phyloP scores from a whole-genome alignment of 768 basidiomycete genomes.

The Hygrophorus pudorinus region DNA sequence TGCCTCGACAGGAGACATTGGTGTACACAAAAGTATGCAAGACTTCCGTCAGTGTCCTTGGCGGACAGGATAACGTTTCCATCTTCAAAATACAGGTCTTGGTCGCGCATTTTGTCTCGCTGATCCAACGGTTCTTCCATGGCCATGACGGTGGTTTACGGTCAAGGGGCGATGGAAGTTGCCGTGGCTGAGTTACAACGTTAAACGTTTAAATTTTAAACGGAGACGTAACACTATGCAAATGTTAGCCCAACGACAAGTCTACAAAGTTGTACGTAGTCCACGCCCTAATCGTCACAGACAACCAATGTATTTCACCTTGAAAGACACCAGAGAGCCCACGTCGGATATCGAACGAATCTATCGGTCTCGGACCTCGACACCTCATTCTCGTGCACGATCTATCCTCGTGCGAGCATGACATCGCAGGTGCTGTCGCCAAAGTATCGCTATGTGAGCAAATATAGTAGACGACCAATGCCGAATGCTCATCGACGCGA shows the following conservation, averaged over 20 bases:
- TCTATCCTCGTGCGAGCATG: background rate
- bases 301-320: background rate
- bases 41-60: background rate
- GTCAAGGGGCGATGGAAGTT: too few species aligned
- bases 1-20: conserved; percentile 6
- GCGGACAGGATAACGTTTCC: conserved; percentile 9
- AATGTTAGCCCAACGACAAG: background rate
- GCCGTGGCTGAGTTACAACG: too few species aligned
- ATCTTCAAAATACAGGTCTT: conserved; percentile 9
- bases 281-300: background rate
- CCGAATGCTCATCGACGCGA: too few species aligned
- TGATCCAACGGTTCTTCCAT: too few species aligned
- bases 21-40: conserved; percentile 9
- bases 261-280: background rate
- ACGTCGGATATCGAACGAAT: background rate
- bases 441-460: conserved; percentile 1
- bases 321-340: background rate
- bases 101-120: too few species aligned
- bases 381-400: background rate
- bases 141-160: too few species aligned
- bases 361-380: background rate
- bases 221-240: too few species aligned
- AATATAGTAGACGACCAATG: too few species aligned
- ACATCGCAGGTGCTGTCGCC: background rate
- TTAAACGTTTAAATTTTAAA: too few species aligned